Base-by-base conservation (phyloP, 78 protist species). In the Mantamonas sphyraenae region DNA sequence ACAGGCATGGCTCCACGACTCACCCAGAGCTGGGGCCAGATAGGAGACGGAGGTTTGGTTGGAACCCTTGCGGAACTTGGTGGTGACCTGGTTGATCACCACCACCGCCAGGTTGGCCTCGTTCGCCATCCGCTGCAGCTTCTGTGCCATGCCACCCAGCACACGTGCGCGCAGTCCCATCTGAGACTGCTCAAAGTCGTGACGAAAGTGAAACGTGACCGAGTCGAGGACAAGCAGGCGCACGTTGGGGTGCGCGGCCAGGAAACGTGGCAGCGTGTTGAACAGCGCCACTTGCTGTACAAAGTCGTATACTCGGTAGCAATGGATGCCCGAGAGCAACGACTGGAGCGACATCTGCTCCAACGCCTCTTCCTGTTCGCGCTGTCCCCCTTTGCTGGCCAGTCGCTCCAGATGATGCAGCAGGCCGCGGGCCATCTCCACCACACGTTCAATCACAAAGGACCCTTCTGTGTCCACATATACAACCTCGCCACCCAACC, bases 401-500 rank as follows among this genome's bases (percentile, higher is more conserved):
- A n/a, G n/a, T n/a, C n/a, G n/a, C n/a, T n/a, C n/a, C n/a, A n/a
- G n/a, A n/a, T n/a, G n/a, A n/a, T n/a, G n/a, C n/a, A n/a, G n/a
- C n/a, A n/a, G n/a, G n/a, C n/a, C n/a, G n/a, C n/a, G n/a, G n/a
- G 86, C 93, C 19, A 87, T 83, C 22, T 87, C 88, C 14, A 17
- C 34, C 3, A 68, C 40, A 5, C 93, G 64, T 2, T 66, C 62
- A 2, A 57, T 53, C 30, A 71, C 45, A 63, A 80, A 87, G 64
- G 77, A 69, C 5, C 93, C 93, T 47, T 87, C 93, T 0, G 89
- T 83, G 45, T 87, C 93, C 2, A 87, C 80, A 64, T 76, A 87
- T 0, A 87, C 57, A 17, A 77, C 53, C n/a, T 79, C 76, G 17
- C 92, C 92, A 5, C 33, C 74, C 8, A 64, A 78, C 3, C 92